A percentile compares a stretch with the other conserved stretches of the same genome.
Conservation (phyloP, 2,329 filamentous ascomycete genomes). For the Claviceps monticola region DNA sequence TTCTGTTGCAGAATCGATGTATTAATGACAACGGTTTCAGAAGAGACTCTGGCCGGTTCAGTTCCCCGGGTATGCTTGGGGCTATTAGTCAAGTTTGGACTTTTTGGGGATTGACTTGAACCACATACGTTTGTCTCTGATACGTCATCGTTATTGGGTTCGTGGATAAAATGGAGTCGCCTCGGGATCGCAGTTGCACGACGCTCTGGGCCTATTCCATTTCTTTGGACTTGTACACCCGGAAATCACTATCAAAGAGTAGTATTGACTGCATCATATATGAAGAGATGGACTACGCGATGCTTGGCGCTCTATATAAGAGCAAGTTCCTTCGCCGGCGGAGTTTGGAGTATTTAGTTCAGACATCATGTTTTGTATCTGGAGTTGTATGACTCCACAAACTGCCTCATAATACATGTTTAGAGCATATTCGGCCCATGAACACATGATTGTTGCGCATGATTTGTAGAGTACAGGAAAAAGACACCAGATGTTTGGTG, state of each 20-base stretch:
- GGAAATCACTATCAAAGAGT: background rate
- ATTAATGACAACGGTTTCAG: conserved; percentile 1
- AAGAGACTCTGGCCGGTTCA: background rate
- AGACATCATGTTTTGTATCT: conserved; percentile 1
- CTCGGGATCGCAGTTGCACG: conserved; percentile 1
- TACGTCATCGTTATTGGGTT: background rate
- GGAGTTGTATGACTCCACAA: background rate
- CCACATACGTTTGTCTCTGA: background rate
- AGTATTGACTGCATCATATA: conserved; percentile 1
- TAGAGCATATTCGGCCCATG: background rate
- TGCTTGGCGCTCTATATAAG: background rate
- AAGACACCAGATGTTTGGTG: background rate
- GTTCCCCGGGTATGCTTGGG: background rate
- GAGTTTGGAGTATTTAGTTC: conserved; percentile 7
- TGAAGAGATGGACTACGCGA: conserved; percentile 1
- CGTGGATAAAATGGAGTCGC: background rate
- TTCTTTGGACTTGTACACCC: background rate
- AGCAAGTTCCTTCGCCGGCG: background rate
- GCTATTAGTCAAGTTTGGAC: background rate
- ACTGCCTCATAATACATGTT: background rate
- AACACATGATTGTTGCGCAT: too few species aligned
- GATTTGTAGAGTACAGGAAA: too few species aligned
- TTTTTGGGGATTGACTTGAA: background rate
- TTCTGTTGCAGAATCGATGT: background rate
- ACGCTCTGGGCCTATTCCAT: background rate